A percentile compares a stretch with the other conserved stretches of the same genome.
phyloP scores from a whole-genome alignment of 345 rosid species.

The Cardamine occulta region DNA sequence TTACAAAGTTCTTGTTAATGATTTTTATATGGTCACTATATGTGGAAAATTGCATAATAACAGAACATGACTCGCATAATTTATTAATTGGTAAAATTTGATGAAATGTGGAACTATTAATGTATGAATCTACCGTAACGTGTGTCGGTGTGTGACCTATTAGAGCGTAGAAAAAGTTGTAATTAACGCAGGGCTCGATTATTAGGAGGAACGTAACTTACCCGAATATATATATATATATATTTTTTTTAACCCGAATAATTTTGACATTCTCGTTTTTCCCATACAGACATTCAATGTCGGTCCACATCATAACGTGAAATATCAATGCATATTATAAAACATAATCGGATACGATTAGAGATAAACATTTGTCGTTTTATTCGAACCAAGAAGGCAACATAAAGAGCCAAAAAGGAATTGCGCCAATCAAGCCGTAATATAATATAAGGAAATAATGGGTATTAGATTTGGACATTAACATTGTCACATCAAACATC shows the following conservation, averaged over 20 bases:
- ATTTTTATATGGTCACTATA: background rate
- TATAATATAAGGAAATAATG: slow-evolving; percentile 20
- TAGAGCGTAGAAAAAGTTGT: background rate
- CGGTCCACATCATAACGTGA: slow-evolving; percentile 31
- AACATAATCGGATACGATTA: slow-evolving; percentile 19
- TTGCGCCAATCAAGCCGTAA: slow-evolving; percentile 39
- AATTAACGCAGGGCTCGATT: background rate
- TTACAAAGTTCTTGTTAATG: background rate
- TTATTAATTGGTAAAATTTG: background rate
- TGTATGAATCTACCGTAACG: background rate
- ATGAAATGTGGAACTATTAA: no score
- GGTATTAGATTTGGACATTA: slow-evolving; percentile 7
- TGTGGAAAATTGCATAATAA: background rate
- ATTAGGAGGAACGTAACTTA: background rate
- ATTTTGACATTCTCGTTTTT: background rate
- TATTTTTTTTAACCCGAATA: no score
- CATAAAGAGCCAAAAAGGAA: background rate
- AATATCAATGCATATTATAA: slow-evolving; percentile 16
- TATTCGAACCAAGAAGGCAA: slow-evolving; percentile 6
- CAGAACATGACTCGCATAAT: background rate
- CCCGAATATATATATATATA: no score
- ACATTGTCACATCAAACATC: slow-evolving; percentile 8
- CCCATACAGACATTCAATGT: no score
- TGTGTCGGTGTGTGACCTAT: background rate
- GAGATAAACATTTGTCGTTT: slow-evolving; percentile 35